phyloP scores from a whole-genome alignment of 2,329 filamentous ascomycete genomes.

The Clonostachys chloroleuca region DNA sequence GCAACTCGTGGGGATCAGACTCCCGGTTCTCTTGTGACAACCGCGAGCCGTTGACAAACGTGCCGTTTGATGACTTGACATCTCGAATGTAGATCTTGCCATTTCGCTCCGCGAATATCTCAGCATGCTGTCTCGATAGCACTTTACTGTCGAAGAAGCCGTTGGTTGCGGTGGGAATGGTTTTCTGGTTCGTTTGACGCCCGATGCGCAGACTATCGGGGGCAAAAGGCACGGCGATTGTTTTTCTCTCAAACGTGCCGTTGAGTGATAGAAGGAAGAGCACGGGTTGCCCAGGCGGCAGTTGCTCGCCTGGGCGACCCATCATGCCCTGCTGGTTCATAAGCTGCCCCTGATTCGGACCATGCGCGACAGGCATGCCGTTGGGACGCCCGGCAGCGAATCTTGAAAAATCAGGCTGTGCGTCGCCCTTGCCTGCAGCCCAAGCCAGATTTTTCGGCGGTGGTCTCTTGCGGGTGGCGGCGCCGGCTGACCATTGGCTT shows the following conservation, averaged over 20 bases:
- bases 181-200: slow-evolving; percentile 95
- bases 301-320: slow-evolving; percentile 58
- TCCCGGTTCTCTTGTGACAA: slow-evolving; percentile 93
- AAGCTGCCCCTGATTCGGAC: slow-evolving; percentile 14
- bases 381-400: slow-evolving; percentile 35
- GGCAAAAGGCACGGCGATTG: slow-evolving; percentile 85
- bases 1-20: slow-evolving; percentile 90
- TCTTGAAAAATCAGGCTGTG: slow-evolving; percentile 41
- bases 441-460: slow-evolving; percentile 42
- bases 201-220: slow-evolving; percentile 96
- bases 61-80: slow-evolving; percentile 97
- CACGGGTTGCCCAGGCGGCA: slow-evolving; percentile 66
- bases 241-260: slow-evolving; percentile 94
- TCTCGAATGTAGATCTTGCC: slow-evolving; percentile 96
- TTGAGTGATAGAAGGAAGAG: slow-evolving; percentile 88
- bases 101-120: slow-evolving; percentile 82
- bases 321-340: slow-evolving; percentile 43
- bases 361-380: slow-evolving; percentile 24
- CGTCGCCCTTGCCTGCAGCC: slow-evolving; percentile 42
- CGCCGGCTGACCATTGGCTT: slow-evolving; percentile 44
- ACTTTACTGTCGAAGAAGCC: slow-evolving; percentile 99
- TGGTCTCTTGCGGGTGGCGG: slow-evolving; percentile 44
- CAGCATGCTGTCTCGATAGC: slow-evolving; percentile 89
- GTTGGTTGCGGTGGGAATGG: slow-evolving; percentile 83
- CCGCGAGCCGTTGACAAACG: slow-evolving; percentile 90